Base-by-base conservation (phyloP, 345 rosid genomes). In the Cardiospermum halicacabum region DNA sequence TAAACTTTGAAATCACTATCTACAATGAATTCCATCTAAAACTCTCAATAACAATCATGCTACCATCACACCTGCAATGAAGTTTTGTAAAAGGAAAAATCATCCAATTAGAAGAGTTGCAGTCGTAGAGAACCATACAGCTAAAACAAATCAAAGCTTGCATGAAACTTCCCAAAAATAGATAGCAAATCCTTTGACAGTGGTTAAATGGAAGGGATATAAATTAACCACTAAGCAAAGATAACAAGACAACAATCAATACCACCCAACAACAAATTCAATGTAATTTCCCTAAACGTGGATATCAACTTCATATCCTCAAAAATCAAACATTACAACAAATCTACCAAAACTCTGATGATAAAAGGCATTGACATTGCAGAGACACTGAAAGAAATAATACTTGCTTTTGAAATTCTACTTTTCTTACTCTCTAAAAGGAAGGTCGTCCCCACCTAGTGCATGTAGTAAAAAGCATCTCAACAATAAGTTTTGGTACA, bases 391-490 rank as follows among this genome's bases (percentile, higher is more conserved):
- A 42, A 53, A 63, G 25, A 66, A 57, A 70, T 45, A 42, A 51
- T 71, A 58, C 60, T 53, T 57, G 32, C 48, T 21, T 31, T 60
- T 12, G 24, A 22, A 40, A 22, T 56, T 24, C 43, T 50, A 39
- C 62, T 8, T 62, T 43, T 42, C 42, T 58, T 19, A 36, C 13
- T 56, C 56, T 26, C 25, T 27, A n/a, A 47, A 22, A 50, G 25
- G 0, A 27, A 58, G n/a, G 18, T 32, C 59, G n/a, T 50, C 65
- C 21, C 65, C 16, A 61, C 37, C 56, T 50, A 48, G 61, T 57
- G 69, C 18, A 31, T n/a, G n/a, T n/a, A 64, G 62, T 40, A 30
- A 53, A 62, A 66, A 45, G 59, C 67, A 51, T 39, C 11, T 55
- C 22, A n/a, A n/a, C n/a, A n/a, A n/a, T n/a, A 42, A 2, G 26